These are phyloP conservation scores for Mortierella sp. DNA, from an alignment of 371 early-diverging fungal species.

Conservation along the genomic window DNA sequence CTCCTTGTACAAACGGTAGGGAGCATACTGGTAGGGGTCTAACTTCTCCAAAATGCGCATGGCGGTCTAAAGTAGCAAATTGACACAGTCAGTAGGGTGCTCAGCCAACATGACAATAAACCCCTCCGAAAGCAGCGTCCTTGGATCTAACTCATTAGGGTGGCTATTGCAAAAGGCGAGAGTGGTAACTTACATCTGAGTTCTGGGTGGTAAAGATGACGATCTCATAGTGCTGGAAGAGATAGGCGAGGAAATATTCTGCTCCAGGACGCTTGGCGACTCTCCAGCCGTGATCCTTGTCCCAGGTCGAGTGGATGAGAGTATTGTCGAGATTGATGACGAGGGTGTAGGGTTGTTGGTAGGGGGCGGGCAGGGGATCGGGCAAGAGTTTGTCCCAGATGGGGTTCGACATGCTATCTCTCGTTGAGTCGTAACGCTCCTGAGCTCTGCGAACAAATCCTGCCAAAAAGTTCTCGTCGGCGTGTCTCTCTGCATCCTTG, in stretches of 20 bases:
- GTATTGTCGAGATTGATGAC: conserved; percentile 95
- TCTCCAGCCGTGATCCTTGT: conserved; percentile 94
- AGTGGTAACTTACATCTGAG: conserved; percentile 52
- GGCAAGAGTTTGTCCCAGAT: conserved; percentile 90
- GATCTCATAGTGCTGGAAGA: conserved; percentile 93
- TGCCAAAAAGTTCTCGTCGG: conserved; percentile 40
- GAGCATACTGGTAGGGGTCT: conserved; percentile 89
- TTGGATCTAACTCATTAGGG: background rate
- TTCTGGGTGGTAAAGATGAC: conserved; percentile 94
- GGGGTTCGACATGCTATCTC: conserved; percentile 63
- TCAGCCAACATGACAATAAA: background rate
- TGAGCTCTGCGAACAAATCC: conserved; percentile 50
- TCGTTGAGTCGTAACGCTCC: conserved; percentile 39
- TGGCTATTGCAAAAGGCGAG: background rate
- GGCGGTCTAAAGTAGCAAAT: conserved; percentile 60
- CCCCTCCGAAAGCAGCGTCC: background rate
- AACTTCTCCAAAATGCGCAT: conserved; percentile 87
- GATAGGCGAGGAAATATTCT: conserved; percentile 93
- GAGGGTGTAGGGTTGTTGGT: conserved; percentile 89
- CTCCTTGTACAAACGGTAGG: conserved; percentile 92
- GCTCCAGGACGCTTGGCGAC: conserved; percentile 95
- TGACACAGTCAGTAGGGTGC: no score
- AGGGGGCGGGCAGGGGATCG: conserved; percentile 86
- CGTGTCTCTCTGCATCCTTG: conserved; percentile 44
- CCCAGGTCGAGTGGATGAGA: conserved; percentile 93